These are phyloP conservation scores for Lentinula edodes DNA, from an alignment of 768 basidiomycete species.

Conservation along the genomic window DNA sequence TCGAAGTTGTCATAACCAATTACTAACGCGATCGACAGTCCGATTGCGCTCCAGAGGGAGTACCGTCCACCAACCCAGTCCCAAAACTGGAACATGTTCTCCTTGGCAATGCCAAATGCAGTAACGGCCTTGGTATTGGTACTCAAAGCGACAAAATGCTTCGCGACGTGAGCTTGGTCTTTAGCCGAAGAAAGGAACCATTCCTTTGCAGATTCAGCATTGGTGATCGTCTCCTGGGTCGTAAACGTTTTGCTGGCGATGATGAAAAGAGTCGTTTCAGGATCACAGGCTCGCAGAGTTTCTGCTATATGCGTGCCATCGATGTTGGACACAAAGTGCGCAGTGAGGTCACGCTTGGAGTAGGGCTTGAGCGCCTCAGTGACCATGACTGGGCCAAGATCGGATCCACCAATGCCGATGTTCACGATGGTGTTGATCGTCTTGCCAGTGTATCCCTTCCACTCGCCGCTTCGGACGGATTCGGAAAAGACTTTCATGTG, in stretches of 20 bases:
- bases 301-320: slow-evolving; percentile 97
- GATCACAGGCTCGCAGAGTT: slow-evolving; percentile 72
- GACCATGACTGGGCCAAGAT: slow-evolving; percentile 98
- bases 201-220: slow-evolving; percentile 86
- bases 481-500: slow-evolving; percentile 93
- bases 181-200: slow-evolving; percentile 89
- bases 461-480: slow-evolving; percentile 74
- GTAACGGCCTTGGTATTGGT: slow-evolving; percentile 95
- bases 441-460: slow-evolving; percentile 99
- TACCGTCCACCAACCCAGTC: slow-evolving; percentile 99
- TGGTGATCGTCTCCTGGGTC: slow-evolving; percentile 99
- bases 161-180: slow-evolving; percentile 90
- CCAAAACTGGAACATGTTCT: slow-evolving; percentile 99
- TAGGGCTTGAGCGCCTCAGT: slow-evolving; percentile 95
- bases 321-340: slow-evolving; percentile 94
- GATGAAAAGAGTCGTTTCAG: slow-evolving; percentile 94
- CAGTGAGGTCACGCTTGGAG: slow-evolving; percentile 80
- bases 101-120: slow-evolving; percentile 82
- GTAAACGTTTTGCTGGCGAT: slow-evolving; percentile 99
- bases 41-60: slow-evolving; percentile 98
- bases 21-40: slow-evolving; percentile 87
- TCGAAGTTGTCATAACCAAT: slow-evolving; percentile 96
- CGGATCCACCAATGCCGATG: slow-evolving; percentile 98
- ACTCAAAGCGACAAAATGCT: slow-evolving; percentile 97
- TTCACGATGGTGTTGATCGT: slow-evolving; percentile 92